A percentile compares a stretch with the other conserved stretches of the same genome.
Conservation (phyloP, 75 land plant genomes). For the Adiantum capillusveneris region DNA sequence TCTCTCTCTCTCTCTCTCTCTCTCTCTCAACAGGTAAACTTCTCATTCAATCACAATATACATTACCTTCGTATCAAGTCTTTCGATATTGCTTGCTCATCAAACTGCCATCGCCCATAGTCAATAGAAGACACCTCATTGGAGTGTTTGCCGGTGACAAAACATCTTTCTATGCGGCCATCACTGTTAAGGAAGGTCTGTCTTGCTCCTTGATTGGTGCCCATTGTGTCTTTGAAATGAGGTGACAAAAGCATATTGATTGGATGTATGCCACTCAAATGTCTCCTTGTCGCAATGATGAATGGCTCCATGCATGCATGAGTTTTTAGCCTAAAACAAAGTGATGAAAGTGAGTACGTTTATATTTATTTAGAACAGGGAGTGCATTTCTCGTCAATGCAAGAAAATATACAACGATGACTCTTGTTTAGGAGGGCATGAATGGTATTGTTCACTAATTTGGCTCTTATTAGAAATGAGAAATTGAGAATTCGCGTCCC, state of each 20-base stretch:
- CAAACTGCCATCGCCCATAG: constrained; percentile 63
- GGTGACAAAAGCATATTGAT: constrained; percentile 55
- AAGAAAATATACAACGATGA: too few species aligned
- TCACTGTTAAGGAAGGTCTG: constrained; percentile 58
- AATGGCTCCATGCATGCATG: constrained; percentile 65
- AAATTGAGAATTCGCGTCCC: too few species aligned
- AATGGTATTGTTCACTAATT: too few species aligned
- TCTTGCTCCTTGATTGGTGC: constrained; percentile 54
- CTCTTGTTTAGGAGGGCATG: too few species aligned
- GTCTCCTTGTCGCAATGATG: constrained; percentile 62
- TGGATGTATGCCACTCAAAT: constrained; percentile 62
- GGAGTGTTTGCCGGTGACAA: constrained; percentile 50
- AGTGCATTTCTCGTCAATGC: too few species aligned
- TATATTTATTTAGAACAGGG: too few species aligned
- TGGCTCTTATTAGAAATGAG: too few species aligned
- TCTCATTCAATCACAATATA: too few species aligned
- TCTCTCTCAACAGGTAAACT: too few species aligned
- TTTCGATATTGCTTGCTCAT: constrained; percentile 63
- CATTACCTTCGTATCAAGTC: constrained; percentile 46
- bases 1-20: too few species aligned
- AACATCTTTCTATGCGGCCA: constrained; percentile 65
- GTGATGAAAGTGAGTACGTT: too few species aligned
- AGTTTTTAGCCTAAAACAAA: constrained; percentile 39
- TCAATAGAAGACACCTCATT: constrained; percentile 57
- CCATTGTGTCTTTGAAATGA: constrained; percentile 70